Conservation (phyloP, 2,329 filamentous ascomycete species). For the Ophiocordyceps unilateralis region DNA sequence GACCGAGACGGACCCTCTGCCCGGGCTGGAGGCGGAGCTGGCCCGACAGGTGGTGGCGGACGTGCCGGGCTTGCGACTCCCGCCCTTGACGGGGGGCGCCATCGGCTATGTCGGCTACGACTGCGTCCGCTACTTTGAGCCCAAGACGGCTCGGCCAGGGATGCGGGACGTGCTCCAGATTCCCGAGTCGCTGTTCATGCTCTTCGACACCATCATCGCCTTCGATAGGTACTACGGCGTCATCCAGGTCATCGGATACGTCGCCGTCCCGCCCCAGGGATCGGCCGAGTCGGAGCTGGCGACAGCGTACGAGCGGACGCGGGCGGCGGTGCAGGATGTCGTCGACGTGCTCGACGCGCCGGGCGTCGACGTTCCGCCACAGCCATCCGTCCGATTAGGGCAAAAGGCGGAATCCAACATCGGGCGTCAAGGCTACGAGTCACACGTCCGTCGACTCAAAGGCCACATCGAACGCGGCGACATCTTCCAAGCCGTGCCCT, state of each 20-base stretch:
- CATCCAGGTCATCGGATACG: conserved; percentile 84
- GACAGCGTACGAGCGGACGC: conserved; percentile 48
- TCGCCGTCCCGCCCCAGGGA: conserved; percentile 41
- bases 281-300: conserved; percentile 25
- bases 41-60: conserved; percentile 62
- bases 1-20: conserved; percentile 67
- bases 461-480: conserved; percentile 81
- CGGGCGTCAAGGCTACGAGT: conserved; percentile 73
- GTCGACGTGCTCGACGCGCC: conserved; percentile 56
- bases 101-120: conserved; percentile 97
- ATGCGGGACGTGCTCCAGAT: conserved; percentile 70
- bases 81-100: conserved; percentile 76
- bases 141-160: conserved; percentile 78
- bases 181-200: conserved; percentile 91
- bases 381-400: conserved; percentile 53
- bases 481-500: conserved; percentile 95
- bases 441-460: conserved; percentile 74
- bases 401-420: conserved; percentile 86
- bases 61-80: conserved; percentile 67
- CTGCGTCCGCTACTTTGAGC: conserved; percentile 94
- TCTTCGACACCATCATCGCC: conserved; percentile 86
- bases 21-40: conserved; percentile 66
- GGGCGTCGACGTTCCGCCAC: conserved; percentile 56
- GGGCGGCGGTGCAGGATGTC: conserved; percentile 43
- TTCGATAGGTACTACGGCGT: conserved; percentile 91